Conservation (phyloP, 495 filamentous ascomycete genomes). For the Choiromyces venosus region DNA sequence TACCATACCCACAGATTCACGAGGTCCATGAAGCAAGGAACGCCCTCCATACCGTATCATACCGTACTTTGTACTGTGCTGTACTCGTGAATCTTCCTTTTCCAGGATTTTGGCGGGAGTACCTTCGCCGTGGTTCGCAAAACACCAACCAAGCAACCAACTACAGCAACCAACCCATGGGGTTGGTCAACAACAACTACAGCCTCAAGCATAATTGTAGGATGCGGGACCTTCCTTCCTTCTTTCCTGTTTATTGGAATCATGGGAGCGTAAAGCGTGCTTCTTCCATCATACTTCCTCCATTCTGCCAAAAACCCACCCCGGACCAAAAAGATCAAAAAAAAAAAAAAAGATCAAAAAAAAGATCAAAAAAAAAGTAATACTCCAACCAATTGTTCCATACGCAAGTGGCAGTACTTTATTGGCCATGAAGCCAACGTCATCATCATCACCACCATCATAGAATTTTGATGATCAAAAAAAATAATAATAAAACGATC, state of each 20-base stretch:
- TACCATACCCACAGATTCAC: not conserved
- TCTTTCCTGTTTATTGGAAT: too few species aligned
- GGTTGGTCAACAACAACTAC: not conserved
- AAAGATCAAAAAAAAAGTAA: too few species aligned
- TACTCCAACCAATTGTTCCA: not conserved
- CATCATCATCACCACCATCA: too few species aligned
- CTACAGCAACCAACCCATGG: not conserved
- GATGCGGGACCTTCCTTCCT: not conserved
- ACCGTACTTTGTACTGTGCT: too few species aligned
- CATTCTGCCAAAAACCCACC: not conserved
- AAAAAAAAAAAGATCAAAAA: too few species aligned
- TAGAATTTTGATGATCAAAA: too few species aligned
- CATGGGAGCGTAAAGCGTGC: not conserved
- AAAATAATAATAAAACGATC: too few species aligned
- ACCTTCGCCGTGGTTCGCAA: too few species aligned
- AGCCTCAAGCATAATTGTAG: not conserved
- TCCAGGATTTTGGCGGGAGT: too few species aligned
- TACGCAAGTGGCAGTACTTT: not conserved
- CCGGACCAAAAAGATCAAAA: too few species aligned
- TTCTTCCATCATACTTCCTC: not conserved
- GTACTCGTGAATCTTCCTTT: too few species aligned
- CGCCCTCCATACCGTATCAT: not conserved
- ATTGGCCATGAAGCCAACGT: not conserved
- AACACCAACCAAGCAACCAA: too few species aligned
- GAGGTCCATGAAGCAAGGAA: not conserved